Evolutionary conservation across 163 green algal genomes (phyloP), one percentile per base, ranked within the genome.

Genomic region (Scenedesmus sp.): DNA sequence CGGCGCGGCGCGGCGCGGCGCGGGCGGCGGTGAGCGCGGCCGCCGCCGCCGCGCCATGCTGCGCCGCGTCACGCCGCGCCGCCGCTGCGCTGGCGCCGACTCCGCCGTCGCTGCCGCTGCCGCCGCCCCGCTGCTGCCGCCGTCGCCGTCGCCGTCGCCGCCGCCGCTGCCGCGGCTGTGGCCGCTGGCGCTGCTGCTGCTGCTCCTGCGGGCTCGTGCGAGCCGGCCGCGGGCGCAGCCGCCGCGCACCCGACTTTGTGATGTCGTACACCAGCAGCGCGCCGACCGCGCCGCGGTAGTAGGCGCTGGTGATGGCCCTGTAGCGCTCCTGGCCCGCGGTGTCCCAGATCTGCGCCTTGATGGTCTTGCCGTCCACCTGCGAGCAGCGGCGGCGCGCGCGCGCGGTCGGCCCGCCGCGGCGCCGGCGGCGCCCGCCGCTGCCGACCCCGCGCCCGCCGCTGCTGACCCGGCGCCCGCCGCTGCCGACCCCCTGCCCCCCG

Each of bases 281-380:
- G 3, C 96, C 96, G 0, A 99, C 96, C 42, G 96, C 96, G 18
- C 96, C 96, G 17, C 96, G 87, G 88, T 99, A 99, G 86, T 99
- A 99, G 14, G 96, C 96, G 44, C 88, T 96, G 7, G 92, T 98
- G 77, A 98, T 97, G 28, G 95, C 95, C 14, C 94, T 86, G 84
- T 97, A 97, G n/a, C 94, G 83, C 73, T 98, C 95, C 82, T 98
- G 93, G 15, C 95, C 95, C 22, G 95, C 96, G 42, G 96, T 99
- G 83, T 99, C 96, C 96, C 96, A 99, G 64, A 99, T 99, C 84
- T 99, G 96, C 42, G 96, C 96, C 85, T 99, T 99, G 87, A 99
- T 97, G 15, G 94, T 99, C 87, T 99, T 99, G 67, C 91, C 92
- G 66, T 99, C 96, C 51, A 99, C 94, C 95, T 99, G 75, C 54